Evolutionary conservation across 2,329 filamentous ascomycete species (phyloP).

Genomic region (Allantophomopsis cytisporea): DNA sequence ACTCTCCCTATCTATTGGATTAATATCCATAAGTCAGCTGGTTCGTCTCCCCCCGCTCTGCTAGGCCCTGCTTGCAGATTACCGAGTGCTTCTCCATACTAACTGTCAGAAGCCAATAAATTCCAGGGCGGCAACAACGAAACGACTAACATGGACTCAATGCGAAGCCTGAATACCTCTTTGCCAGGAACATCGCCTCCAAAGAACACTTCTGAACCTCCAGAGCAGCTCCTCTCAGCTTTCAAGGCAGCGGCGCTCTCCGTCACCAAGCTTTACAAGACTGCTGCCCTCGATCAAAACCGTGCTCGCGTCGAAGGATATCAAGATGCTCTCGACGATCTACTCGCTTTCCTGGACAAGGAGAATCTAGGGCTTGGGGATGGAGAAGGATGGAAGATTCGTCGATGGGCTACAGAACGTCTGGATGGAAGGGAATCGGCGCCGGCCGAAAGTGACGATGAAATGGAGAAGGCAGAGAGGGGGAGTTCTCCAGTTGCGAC

Average conservation of each 20-base stretch:
- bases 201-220: slow-evolving; percentile 27
- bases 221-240: slow-evolving; percentile 64
- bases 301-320: slow-evolving; percentile 72
- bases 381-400: slow-evolving; percentile 56
- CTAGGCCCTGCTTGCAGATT: no score
- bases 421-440: slow-evolving; percentile 46
- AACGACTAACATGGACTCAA: slow-evolving; percentile 38
- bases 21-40: no score
- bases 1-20: no score
- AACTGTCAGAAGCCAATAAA: no score
- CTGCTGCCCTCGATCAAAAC: slow-evolving; percentile 64
- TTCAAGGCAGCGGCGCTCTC: slow-evolving; percentile 90
- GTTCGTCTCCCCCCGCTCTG: no score
- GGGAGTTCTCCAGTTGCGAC: slow-evolving; percentile 44
- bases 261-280: slow-evolving; percentile 94
- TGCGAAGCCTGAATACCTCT: slow-evolving; percentile 48
- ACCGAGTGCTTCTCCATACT: no score
- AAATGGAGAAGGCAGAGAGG: slow-evolving; percentile 46
- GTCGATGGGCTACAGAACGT: slow-evolving; percentile 55
- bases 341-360: slow-evolving; percentile 74
- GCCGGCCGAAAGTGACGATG: slow-evolving; percentile 55
- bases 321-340: slow-evolving; percentile 84
- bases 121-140: no score
- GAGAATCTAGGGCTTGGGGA: slow-evolving; percentile 66
- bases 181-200: slow-evolving; percentile 36